Evolutionary conservation across 441 rosid species (phyloP).

Genomic region (Pelargonium exstipulatum): DNA sequence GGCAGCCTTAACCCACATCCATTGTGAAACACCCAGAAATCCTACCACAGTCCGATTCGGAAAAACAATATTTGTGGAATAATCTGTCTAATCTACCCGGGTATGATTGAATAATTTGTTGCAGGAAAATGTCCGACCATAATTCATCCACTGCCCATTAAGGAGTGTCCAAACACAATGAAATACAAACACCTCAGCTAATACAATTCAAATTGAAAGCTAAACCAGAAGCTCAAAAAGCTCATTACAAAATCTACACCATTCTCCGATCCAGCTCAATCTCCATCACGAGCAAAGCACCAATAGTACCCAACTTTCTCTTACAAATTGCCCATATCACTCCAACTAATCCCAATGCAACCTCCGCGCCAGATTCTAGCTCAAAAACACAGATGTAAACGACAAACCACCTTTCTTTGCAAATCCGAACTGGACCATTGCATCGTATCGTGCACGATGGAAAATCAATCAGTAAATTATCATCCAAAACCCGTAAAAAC

Average conservation of each 20-base stretch:
- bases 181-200: constrained; percentile 15
- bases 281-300: constrained; percentile 20
- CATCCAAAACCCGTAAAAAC: constrained; percentile 15
- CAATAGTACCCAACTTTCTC: constrained; percentile 12
- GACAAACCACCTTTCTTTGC: constrained; percentile 21
- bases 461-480: constrained; percentile 10
- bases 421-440: constrained; percentile 30
- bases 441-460: constrained; percentile 22
- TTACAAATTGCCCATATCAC: constrained; percentile 17
- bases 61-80: not conserved
- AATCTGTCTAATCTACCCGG: not conserved
- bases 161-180: constrained; percentile 5
- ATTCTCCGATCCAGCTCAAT: constrained; percentile 34
- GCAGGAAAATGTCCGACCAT: constrained; percentile 12
- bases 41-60: not conserved
- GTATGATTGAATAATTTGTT: constrained; percentile 11
- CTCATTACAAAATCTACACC: constrained; percentile 27
- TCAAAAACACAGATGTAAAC: constrained; percentile 15
- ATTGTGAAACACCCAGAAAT: not conserved
- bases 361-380: constrained; percentile 21
- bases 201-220: not conserved
- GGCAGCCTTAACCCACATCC: not conserved
- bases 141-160: constrained; percentile 20
- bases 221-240: constrained; percentile 14
- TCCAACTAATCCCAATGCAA: constrained; percentile 15